Percentiles rank a stretch among this genome's conserved stretches.
Conservation (phyloP, 768 basidiomycete genomes). For the Hericium rajendrae region DNA sequence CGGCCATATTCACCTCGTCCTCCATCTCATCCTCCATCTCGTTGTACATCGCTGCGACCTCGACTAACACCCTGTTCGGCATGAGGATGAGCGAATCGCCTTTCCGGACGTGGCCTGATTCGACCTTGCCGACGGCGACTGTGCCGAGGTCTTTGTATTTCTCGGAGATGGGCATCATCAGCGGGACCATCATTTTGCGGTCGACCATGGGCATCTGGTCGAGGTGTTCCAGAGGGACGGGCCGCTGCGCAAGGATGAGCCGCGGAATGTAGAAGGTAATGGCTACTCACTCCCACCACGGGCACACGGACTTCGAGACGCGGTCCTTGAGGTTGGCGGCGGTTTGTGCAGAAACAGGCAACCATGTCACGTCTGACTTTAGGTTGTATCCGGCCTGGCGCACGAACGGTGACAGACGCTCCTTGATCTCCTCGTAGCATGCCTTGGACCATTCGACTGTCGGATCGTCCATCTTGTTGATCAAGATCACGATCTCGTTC, state of each 20-base stretch:
- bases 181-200: slow-evolving; percentile 79
- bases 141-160: slow-evolving; percentile 99
- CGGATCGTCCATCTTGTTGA: slow-evolving; percentile 99
- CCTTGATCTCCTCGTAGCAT: slow-evolving; percentile 86
- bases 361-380: slow-evolving; percentile 86
- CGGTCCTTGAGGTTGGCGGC: slow-evolving; percentile 89
- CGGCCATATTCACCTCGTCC: slow-evolving; percentile 69
- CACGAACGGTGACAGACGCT: slow-evolving; percentile 85
- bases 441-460: slow-evolving; percentile 87
- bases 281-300: slow-evolving; percentile 80
- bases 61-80: slow-evolving; percentile 84
- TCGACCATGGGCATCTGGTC: slow-evolving; percentile 89
- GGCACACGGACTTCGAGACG: slow-evolving; percentile 50
- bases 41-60: slow-evolving; percentile 82
- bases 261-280: slow-evolving; percentile 3
- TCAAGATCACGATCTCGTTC: slow-evolving; percentile 72
- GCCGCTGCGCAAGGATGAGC: slow-evolving; percentile 36
- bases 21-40: slow-evolving; percentile 91
- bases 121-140: slow-evolving; percentile 94
- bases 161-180: slow-evolving; percentile 96
- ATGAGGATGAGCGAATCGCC: slow-evolving; percentile 79
- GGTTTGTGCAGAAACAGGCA: slow-evolving; percentile 90
- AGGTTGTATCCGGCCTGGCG: slow-evolving; percentile 85
- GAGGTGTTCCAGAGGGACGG: slow-evolving; percentile 78
- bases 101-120: slow-evolving; percentile 86